Evolutionary conservation across 176 grass and related monocot genomes (phyloP), one percentile per base, ranked within the genome.

Genomic region (Oryza meridionalis): DNA sequence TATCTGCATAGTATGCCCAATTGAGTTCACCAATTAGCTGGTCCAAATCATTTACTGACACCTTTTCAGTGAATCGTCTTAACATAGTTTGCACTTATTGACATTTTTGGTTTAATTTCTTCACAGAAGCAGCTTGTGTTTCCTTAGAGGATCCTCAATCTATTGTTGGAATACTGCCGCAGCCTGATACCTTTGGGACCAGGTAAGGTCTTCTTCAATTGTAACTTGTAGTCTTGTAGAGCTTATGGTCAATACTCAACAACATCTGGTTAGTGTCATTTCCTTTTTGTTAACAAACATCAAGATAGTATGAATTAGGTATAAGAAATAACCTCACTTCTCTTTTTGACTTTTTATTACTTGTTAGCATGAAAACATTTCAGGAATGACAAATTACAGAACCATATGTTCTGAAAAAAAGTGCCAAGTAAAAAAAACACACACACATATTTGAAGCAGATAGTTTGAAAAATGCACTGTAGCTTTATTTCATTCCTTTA

Each of bases 161-260:
- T 33, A 90, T 98, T 51, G 87, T 98, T 91, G 96, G 96, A 85
- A 92, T 98, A 88, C 66, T 98, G 66, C 91, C 91, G 17, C 92
- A 95, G 75, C 85, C 89, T 70, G 75, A 88, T 72, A 93, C 82
- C 73, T 93, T 89, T 82, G 93, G 87, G 15, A 93, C 91, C 74
- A 98, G 92, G 96, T 95, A 90, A 58, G 31, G 24, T 76, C 71
- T 61, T 49, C 49, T 70, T 82, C 53, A 65, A 69, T 71, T 65
- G 42, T 76, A 67, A 49, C 70, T 62, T 79, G 37, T 81, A 62
- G 2, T 40, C 70, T 62, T 79, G 37, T 81, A 62, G 2, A 76
- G 12, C 61, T 69, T 79, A 7, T 47, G 40, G 65, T 79, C 35
- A 16, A 59, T 79, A 33, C 11, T 79, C 35, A 16, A 59, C 69